Evolutionary conservation across 805 yeast species (phyloP).

Genomic region (Kurtzmaniella cleridarum): DNA sequence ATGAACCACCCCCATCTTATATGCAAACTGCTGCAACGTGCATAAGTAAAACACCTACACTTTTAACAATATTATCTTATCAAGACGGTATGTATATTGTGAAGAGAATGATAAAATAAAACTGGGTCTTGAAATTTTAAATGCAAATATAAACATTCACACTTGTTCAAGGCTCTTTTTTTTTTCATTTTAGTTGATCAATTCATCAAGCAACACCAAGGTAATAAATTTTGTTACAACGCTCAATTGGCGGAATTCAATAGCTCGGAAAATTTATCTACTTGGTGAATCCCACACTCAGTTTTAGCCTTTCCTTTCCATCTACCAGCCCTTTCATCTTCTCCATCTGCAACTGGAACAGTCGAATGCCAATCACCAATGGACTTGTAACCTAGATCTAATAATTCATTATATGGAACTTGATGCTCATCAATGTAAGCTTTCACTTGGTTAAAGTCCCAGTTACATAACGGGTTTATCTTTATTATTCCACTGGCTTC

Average conservation of each 20-base stretch:
- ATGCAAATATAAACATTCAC: too few relatives aligned
- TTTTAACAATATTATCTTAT: too few relatives aligned
- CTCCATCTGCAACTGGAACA: constrained; percentile 81
- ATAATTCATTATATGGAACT: constrained; percentile 81
- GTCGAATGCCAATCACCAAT: constrained; percentile 97
- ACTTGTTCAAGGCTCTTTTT: too few relatives aligned
- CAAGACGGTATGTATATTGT: too few relatives aligned
- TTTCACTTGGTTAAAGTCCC: constrained; percentile 74
- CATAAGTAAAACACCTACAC: background rate
- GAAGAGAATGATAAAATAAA: too few relatives aligned
- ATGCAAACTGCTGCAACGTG: too few relatives aligned
- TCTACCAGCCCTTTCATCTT: constrained; percentile 94
- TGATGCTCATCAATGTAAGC: constrained; percentile 59
- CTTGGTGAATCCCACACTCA: constrained; percentile 92
- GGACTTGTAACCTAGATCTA: constrained; percentile 84
- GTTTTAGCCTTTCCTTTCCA: constrained; percentile 93
- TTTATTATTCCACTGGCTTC: constrained; percentile 65
- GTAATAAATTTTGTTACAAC: too few relatives aligned
- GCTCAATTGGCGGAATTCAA: constrained; percentile 29
- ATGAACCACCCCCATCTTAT: too few relatives aligned
- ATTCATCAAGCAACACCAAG: too few relatives aligned
- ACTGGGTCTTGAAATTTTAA: too few relatives aligned
- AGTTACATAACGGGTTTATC: constrained; percentile 81
- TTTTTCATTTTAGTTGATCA: too few relatives aligned
- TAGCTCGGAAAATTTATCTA: constrained; percentile 66